These are phyloP conservation scores for Phoenix dactylifera DNA, from an alignment of 176 grass and related monocot species.

Conservation along the genomic window DNA sequence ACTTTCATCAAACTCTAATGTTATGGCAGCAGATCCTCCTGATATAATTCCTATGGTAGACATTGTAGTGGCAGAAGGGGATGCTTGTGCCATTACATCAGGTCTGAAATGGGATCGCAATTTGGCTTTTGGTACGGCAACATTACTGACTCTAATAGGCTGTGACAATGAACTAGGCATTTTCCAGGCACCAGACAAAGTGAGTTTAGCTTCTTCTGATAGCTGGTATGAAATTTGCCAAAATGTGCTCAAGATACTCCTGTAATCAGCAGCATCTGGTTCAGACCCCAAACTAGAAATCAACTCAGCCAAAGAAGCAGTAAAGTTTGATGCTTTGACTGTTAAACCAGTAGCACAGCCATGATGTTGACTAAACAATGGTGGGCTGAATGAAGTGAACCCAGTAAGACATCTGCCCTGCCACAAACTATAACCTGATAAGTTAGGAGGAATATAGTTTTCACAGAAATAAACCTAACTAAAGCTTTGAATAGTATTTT, in stretches of 20 bases:
- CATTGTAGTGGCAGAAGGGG: not conserved
- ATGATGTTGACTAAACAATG: slow-evolving; percentile 47
- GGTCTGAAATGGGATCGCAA: slow-evolving; percentile 20
- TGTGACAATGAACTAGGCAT: slow-evolving; percentile 25
- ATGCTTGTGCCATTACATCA: slow-evolving; percentile 3
- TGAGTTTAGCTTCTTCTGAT: slow-evolving; percentile 52
- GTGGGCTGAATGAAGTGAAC: slow-evolving; percentile 44
- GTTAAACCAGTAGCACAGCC: slow-evolving; percentile 47
- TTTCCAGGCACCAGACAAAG: slow-evolving; percentile 46
- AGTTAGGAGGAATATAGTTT: slow-evolving; percentile 21
- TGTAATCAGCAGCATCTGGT: slow-evolving; percentile 24
- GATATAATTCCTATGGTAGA: not conserved
- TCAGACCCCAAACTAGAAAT: slow-evolving; percentile 25
- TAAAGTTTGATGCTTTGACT: slow-evolving; percentile 42
- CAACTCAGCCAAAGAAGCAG: slow-evolving; percentile 44
- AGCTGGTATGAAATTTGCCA: slow-evolving; percentile 41
- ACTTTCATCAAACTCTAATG: slow-evolving; percentile 68
- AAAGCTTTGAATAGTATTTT: no score
- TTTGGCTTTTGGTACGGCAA: slow-evolving; percentile 1
- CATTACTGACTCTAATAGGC: slow-evolving; percentile 13
- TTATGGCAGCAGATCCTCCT: slow-evolving; percentile 48
- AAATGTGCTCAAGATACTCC: slow-evolving; percentile 46
- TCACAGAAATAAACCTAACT: no score
- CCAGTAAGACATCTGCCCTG: slow-evolving; percentile 49
- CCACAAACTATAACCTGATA: slow-evolving; percentile 42